These are phyloP conservation scores for Paragyromitra xinjiangensis DNA, from an alignment of 495 filamentous ascomycete genomes.

Conservation along the genomic window DNA sequence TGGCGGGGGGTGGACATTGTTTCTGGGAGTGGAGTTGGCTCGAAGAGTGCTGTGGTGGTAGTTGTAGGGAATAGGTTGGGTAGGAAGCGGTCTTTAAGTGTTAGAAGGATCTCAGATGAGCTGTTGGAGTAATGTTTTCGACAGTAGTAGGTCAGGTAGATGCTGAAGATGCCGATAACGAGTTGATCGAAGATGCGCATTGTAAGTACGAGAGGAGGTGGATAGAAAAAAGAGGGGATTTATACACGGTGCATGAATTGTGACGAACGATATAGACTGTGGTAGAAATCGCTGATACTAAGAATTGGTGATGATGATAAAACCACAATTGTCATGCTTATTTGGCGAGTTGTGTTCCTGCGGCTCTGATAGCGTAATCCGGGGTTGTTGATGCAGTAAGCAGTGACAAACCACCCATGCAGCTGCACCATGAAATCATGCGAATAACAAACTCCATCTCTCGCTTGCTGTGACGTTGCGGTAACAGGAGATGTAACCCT, in stretches of 20 bases:
- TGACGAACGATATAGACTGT: background rate
- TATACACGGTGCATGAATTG: background rate
- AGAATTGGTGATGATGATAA: slow-evolving; percentile 11
- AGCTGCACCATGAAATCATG: background rate
- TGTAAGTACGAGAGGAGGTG: background rate
- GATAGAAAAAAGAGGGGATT: background rate
- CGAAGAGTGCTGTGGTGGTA: background rate
- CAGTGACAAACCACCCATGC: slow-evolving; percentile 18
- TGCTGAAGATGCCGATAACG: slow-evolving; percentile 12
- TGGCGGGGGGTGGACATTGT: slow-evolving; percentile 73
- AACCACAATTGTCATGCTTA: slow-evolving; percentile 1
- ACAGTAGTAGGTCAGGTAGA: slow-evolving; percentile 39
- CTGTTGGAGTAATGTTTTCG: slow-evolving; percentile 33
- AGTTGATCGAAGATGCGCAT: slow-evolving; percentile 45
- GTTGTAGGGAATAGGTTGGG: background rate
- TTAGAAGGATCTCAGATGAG: slow-evolving; percentile 23
- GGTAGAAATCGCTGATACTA: background rate
- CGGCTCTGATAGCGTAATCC: background rate
- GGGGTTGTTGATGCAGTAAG: background rate
- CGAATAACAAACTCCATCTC: background rate
- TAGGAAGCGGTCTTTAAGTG: slow-evolving; percentile 6
- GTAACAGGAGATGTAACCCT: too few species aligned
- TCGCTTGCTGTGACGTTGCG: too few species aligned
- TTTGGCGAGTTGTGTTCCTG: slow-evolving; percentile 5
- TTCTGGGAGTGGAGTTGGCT: background rate